Percentiles rank a stretch among this genome's conserved stretches.
Conservation (phyloP, 345 rosid genomes). For the Litchi chinensis region DNA sequence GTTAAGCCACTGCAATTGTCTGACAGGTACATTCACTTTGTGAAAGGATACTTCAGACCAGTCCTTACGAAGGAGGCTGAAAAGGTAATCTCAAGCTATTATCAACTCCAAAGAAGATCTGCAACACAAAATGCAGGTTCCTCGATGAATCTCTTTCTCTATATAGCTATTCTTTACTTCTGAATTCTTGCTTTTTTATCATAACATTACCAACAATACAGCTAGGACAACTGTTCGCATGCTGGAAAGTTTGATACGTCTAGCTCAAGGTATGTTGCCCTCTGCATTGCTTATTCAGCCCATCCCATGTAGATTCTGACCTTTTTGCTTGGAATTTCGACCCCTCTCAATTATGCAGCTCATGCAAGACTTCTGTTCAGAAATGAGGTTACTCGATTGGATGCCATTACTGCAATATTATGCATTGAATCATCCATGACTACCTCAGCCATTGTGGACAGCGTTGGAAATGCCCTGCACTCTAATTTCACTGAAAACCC, state of each 20-base stretch:
- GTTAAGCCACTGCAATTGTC: constrained; percentile 11
- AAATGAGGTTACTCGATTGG: constrained; percentile 75
- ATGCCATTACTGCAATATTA: constrained; percentile 89
- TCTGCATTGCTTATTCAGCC: constrained; percentile 9
- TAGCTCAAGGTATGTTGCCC: constrained; percentile 76
- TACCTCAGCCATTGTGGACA: constrained; percentile 86
- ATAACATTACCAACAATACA: constrained; percentile 36
- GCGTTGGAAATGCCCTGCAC: constrained; percentile 84
- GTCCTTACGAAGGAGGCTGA: constrained; percentile 88
- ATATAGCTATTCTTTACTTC: constrained; percentile 3
- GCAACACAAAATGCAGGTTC: constrained; percentile 87
- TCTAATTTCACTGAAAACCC: constrained; percentile 87
- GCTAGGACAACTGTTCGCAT: constrained; percentile 97
- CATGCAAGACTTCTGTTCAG: constrained; percentile 98
- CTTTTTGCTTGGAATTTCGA: background rate
- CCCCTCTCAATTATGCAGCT: constrained; percentile 46
- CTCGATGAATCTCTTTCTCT: constrained; percentile 15
- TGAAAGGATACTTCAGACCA: constrained; percentile 77
- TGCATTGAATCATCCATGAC: constrained; percentile 98
- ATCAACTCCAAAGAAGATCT: constrained; percentile 96
- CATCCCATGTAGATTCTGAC: background rate
- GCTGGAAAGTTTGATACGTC: constrained; percentile 94
- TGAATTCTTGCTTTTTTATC: background rate
- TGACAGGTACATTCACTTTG: constrained; percentile 79
- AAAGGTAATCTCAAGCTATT: constrained; percentile 81